Evolutionary conservation across 2,329 filamentous ascomycete species (phyloP), one percentile per base, ranked within the genome.

Genomic region (Claviceps sp.): DNA sequence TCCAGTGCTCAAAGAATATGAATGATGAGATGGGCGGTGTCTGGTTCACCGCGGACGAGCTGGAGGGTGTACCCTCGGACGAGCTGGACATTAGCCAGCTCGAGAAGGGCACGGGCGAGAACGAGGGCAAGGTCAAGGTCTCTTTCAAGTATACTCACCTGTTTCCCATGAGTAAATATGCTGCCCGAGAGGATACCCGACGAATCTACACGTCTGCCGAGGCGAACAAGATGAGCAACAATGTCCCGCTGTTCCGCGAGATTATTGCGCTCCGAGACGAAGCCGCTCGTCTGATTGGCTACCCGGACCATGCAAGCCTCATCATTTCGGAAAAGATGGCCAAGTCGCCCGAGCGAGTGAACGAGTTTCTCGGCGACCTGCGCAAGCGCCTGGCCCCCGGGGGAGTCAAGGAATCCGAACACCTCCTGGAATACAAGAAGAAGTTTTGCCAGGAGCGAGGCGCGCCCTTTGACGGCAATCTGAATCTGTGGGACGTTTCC

Each of bases 271-370:
- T 91, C 26, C 82, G 88, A 9, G 86, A 91, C 59, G 86, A 91
- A 65, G 84, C 81, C 18, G 88, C 87, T 13, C 79, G 85, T 50
- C 74, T 91, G 47, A 74, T 91, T 1, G 86, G 86, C 13, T 93
- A 89, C 65, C 75, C 79, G 5, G 81, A 88, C 62, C 85, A 91
- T 63, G 87, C 87, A 18, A 77, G 82, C 47, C 83, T 89, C 65
- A 73, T 79, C 47, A 84, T 93, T 41, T 85, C 89, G 62, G 81
- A 87, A 61, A 91, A 89, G 76, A 93, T 93, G 87, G 86, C 86
- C 47, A 89, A 90, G 73, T 82, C 76, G 1, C 77, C 85, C 1
- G 75, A 80, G 61, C 85, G 78, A 0, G 86, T 93, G 11, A 77
- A 84, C 56, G 76, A 81, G 50, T 91, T 93, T 66, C 70, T 93